These are phyloP conservation scores for Phyllachora maydis DNA, from an alignment of 2,329 filamentous ascomycete species.

Conservation along the genomic window DNA sequence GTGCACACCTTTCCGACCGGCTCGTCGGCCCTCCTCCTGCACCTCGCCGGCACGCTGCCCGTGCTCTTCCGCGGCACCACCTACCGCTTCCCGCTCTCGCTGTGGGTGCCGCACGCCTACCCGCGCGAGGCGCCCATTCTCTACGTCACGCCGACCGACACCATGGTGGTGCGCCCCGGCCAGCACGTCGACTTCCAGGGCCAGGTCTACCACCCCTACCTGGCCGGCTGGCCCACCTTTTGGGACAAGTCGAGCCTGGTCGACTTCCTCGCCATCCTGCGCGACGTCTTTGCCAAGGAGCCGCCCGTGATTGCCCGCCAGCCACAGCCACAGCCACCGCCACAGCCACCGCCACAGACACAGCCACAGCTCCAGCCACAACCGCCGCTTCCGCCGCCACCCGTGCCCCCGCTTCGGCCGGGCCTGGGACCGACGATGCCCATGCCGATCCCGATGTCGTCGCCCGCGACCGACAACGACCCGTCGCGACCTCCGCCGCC, in stretches of 20 bases:
- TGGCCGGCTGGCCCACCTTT: constrained; percentile 73
- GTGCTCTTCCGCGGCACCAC: constrained; percentile 73
- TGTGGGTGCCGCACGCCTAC: constrained; percentile 89
- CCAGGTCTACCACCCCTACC: constrained; percentile 85
- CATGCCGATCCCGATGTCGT: too few species aligned
- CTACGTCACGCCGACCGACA: constrained; percentile 74
- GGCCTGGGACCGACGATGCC: constrained; percentile 26
- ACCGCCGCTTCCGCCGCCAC: constrained; percentile 28
- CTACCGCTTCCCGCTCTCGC: constrained; percentile 75
- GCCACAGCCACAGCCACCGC: constrained; percentile 17
- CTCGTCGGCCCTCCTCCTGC: constrained; percentile 65
- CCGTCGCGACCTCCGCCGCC: constrained; percentile 22
- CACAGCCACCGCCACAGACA: constrained; percentile 14
- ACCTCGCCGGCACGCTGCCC: constrained; percentile 74
- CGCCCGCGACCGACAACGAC: constrained; percentile 9
- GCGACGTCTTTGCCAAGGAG: constrained; percentile 83
- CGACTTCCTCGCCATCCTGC: constrained; percentile 65
- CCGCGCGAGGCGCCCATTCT: constrained; percentile 68
- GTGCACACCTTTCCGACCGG: constrained; percentile 93
- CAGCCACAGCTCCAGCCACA: too few species aligned
- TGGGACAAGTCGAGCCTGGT: constrained; percentile 82
- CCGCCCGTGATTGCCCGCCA: constrained; percentile 70
- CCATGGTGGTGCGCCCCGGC: constrained; percentile 76
- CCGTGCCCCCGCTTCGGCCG: constrained; percentile 51
- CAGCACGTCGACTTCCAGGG: constrained; percentile 92